phyloP scores from a whole-genome alignment of 495 filamentous ascomycete genomes.

The Penicillium turbatum region DNA sequence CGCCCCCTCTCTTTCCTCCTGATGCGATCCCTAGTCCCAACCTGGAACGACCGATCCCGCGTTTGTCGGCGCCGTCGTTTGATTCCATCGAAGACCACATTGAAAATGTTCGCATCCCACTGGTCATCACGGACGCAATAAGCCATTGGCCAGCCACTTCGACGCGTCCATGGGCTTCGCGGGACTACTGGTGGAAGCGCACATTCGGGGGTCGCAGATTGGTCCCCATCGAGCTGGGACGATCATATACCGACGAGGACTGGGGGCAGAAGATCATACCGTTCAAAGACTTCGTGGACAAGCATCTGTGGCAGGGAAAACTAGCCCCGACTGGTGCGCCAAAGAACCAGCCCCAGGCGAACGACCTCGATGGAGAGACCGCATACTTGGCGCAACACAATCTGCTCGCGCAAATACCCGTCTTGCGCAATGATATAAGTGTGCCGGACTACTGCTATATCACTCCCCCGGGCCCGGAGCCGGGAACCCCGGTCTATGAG shows the following conservation, averaged over 20 bases:
- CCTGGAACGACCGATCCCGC: constrained; percentile 35
- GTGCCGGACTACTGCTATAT: constrained; percentile 87
- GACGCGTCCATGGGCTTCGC: constrained; percentile 63
- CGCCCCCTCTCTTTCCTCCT: constrained; percentile 41
- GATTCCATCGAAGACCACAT: constrained; percentile 64
- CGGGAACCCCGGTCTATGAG: constrained; percentile 47
- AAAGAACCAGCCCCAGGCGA: constrained; percentile 4
- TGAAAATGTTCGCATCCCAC: constrained; percentile 47
- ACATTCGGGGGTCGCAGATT: constrained; percentile 76
- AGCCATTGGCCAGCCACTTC: constrained; percentile 76
- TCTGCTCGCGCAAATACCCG: constrained; percentile 77
- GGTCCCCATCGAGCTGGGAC: constrained; percentile 85
- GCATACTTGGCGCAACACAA: constrained; percentile 92
- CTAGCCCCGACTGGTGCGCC: neutral
- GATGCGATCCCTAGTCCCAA: constrained; percentile 27
- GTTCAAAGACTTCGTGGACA: constrained; percentile 68
- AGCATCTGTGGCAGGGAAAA: constrained; percentile 46
- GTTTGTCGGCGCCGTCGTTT: constrained; percentile 45
- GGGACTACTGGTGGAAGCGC: constrained; percentile 66
- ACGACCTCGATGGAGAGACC: constrained; percentile 22
- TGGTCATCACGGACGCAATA: constrained; percentile 64
- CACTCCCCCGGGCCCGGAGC: constrained; percentile 44
- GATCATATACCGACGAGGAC: constrained; percentile 77
- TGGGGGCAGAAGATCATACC: constrained; percentile 84
- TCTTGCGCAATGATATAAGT: constrained; percentile 67